Conservation (phyloP, 306 rosid genomes). For the Hippophae rhamnoides region DNA sequence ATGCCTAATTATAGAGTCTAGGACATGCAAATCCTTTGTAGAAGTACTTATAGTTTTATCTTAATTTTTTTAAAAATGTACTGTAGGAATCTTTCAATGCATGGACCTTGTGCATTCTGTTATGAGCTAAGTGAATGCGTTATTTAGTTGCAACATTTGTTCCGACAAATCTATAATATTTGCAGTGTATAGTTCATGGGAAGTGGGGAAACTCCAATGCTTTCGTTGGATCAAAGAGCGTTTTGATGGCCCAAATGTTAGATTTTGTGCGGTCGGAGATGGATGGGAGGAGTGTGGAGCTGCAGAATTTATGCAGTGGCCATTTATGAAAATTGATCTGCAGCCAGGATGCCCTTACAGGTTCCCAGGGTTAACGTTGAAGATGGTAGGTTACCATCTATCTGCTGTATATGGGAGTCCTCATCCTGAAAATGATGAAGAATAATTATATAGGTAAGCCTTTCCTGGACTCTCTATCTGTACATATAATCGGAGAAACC, state of each 20-base stretch:
- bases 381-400: constrained; percentile 52
- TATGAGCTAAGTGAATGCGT: neutral
- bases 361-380: constrained; percentile 85
- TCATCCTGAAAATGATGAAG: constrained; percentile 37
- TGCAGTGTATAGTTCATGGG: constrained; percentile 90
- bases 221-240: constrained; percentile 75
- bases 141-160: neutral
- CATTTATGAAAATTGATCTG: constrained; percentile 66
- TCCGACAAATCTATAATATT: constrained; percentile 14
- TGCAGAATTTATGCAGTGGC: constrained; percentile 74
- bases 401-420: constrained; percentile 66
- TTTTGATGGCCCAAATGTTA: constrained; percentile 52
- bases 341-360: constrained; percentile 64
- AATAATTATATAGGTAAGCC: constrained; percentile 22
- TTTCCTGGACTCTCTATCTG: constrained; percentile 21
- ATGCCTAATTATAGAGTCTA: no score
- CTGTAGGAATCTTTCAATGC: neutral
- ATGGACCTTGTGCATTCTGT: constrained; percentile 5
- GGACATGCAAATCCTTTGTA: no score
- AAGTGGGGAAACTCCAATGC: constrained; percentile 69
- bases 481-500: constrained; percentile 14
- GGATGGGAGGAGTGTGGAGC: constrained; percentile 97
- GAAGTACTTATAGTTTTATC: no score
- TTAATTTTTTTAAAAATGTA: neutral
- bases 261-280: constrained; percentile 79